Base-by-base conservation (phyloP, 2,329 filamentous ascomycete genomes). In the Clonostachys rosea region DNA sequence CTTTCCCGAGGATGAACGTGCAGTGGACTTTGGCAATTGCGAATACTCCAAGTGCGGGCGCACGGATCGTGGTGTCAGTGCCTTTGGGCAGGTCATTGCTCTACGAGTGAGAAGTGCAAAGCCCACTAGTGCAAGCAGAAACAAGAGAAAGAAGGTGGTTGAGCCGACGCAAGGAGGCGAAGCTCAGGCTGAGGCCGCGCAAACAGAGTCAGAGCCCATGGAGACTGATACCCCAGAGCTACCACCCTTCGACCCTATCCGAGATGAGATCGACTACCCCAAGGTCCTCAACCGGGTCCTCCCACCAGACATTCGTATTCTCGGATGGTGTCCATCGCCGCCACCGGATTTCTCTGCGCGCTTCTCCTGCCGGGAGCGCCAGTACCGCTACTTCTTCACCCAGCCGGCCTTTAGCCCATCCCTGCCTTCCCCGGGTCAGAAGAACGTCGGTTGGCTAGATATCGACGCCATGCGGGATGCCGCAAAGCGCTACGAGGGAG, bases 351-450 rank as follows among this genome's bases (percentile, higher is more conserved):
- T 99, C 66, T 91, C 89, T 34, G 94, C 94, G 5, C 84, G 94
- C 39, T 96, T 96, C 75, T 91, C 88, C 46, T 99, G 94, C 68
- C 83, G 86, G 51, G 91, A 96, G 68, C 80, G 94, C 18, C 86
- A 88, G 54, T 99, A 99, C 71, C 84, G 89, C 49, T 99, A 99
- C 69, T 97, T 96, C 74, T 99, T 99, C 72, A 97, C 94, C 0
- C 90, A 96, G 62, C 94, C 94, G 0, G 89, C 87, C 2, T 96
- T 90, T 60, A 72, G 82, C 7, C 51, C 59, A 20, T 39, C 46
- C 11, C 18, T 14, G 16, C 24, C 42, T 11, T n/a, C 40, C 5
- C 17, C 3, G 12, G 39, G 17, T 13, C 44, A 80, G 5, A 66
- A 65, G 2, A 50, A 60, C 6, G 78, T 85, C 53, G 91, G 91